Evolutionary conservation across 169 alveolate genomes (phyloP).

Genomic region (Haemoproteus tartakovskyi): DNA sequence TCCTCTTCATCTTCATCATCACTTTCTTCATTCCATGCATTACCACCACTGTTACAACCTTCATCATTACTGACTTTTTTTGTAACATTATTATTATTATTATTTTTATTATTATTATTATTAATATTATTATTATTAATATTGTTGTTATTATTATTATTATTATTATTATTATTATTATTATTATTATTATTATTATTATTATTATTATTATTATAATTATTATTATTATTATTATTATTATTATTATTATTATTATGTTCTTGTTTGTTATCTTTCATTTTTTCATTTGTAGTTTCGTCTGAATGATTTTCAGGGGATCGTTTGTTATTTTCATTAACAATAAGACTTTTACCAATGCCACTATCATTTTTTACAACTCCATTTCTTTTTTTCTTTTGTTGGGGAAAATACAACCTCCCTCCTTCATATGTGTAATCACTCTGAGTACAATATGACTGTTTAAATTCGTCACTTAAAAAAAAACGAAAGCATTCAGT

Average conservation of each 20-base stretch:
- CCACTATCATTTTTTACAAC: neutral
- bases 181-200: too few relatives aligned
- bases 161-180: too few relatives aligned
- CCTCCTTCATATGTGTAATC: constrained; percentile 64
- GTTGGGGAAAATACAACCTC: constrained; percentile 47
- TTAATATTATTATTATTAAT: too few relatives aligned
- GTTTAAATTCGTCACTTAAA: constrained; percentile 64
- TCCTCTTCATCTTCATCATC: constrained; percentile 14
- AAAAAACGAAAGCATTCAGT: constrained; percentile 60
- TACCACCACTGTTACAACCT: neutral
- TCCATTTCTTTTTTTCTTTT: constrained; percentile 1
- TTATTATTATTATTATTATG: neutral
- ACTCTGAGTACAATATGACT: constrained; percentile 57
- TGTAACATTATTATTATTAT: neutral
- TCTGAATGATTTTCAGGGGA: too few relatives aligned
- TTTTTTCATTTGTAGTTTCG: neutral
- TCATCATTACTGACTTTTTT: neutral
- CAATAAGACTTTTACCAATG: neutral
- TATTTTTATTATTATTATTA: too few relatives aligned
- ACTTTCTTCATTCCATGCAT: constrained; percentile 3
- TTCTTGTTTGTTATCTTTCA: neutral
- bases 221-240: too few relatives aligned
- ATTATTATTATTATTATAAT: too few relatives aligned
- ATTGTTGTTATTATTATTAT: neutral
- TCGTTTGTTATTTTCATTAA: too few relatives aligned